Evolutionary conservation across 306 rosid genomes (phyloP), one percentile per base, ranked within the genome.

Genomic region (Begonia masoniana): DNA sequence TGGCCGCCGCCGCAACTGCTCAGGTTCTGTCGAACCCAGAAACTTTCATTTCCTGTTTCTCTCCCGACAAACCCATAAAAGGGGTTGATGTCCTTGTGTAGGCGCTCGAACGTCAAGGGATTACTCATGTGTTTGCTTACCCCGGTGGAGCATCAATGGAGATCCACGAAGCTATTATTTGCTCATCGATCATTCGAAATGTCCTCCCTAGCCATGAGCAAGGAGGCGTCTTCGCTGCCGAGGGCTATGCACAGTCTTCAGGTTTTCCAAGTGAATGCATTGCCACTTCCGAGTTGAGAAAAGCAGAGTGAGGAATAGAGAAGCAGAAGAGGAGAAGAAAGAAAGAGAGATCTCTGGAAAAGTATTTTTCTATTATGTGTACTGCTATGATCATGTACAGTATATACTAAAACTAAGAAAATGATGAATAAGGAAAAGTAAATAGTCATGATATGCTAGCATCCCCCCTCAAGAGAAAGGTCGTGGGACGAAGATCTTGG

Each of bases 81-180:
- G 97, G 97, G 47, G 70, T 96, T 0, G 96, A 91, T 55, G 85
- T 85, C 61, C 94, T 91, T 26, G 88, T 91, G 0, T 96, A 91
- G 61, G 94, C 96, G 2, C 83, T 91, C 0, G 97, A 91, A 53
- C 83, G 92, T 6, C 65, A 81, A 48, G 96, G 92, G 3, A 94
- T 91, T 8, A 77, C 70, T 13, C 26, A 62, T 13, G 97, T 91
- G 4, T 85, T 91, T 64, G 94, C 97, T 17, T 85, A 91, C 70
- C 97, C 94, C 5, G 97, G 94, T 12, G 96, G 97, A 54, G 94
- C 97, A 6, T 85, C 97, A 6, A 4, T 91, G 94, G 96, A 91
- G 74, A 91, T 91, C 70, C 96, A 91, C 78, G 96, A 91, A 56
- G 94, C 97, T 0, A 88, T 91, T 24, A 91, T 94, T 7, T 92